Evolutionary conservation across 176 grass and related monocot species (phyloP).

Genomic region (Sorghum bicolor): DNA sequence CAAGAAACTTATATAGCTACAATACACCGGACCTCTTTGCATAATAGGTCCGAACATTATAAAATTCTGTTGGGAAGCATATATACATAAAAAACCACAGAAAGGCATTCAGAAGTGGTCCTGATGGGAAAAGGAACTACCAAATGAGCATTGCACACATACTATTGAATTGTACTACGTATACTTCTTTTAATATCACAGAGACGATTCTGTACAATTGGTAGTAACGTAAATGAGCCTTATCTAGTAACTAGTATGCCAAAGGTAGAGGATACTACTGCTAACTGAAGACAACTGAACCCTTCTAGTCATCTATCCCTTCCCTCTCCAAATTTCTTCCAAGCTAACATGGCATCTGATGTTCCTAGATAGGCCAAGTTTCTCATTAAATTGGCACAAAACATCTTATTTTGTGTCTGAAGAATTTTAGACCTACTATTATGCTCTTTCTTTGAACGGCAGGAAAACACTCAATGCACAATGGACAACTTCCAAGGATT

Average conservation of each 20-base stretch:
- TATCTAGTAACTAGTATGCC: background rate
- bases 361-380: background rate
- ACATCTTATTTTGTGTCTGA: background rate
- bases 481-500: background rate
- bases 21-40: background rate
- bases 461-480: background rate
- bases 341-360: background rate
- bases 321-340: background rate
- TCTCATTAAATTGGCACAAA: conserved; percentile 4
- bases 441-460: background rate
- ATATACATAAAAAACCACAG: background rate
- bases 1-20: background rate
- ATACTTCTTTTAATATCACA: background rate
- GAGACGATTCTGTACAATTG: background rate
- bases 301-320: background rate
- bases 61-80: background rate
- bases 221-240: background rate
- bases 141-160: background rate
- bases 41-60: background rate
- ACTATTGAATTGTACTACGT: background rate
- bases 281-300: background rate
- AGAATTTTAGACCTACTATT: background rate
- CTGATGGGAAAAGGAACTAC: background rate
- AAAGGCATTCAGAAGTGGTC: background rate
- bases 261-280: background rate